phyloP scores from a whole-genome alignment of 371 early-diverging fungal species.

The Mortierella sp. region DNA sequence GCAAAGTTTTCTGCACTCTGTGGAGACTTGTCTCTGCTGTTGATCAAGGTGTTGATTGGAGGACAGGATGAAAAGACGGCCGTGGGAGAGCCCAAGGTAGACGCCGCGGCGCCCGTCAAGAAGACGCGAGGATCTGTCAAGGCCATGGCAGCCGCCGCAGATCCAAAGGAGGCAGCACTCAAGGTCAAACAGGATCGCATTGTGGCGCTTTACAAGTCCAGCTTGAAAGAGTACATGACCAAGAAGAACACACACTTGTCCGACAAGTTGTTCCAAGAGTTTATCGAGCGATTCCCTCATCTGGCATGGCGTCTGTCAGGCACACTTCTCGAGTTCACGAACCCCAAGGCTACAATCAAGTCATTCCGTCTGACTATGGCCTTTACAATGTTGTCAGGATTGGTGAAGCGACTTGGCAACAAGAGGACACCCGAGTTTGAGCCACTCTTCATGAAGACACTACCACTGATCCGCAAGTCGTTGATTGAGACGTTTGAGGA shows the following conservation, averaged over 20 bases:
- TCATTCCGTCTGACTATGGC: conserved; percentile 75
- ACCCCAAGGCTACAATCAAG: conserved; percentile 67
- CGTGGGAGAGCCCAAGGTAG: conserved; percentile 46
- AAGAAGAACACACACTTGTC: conserved; percentile 75
- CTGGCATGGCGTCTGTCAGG: conserved; percentile 70
- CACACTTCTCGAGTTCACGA: conserved; percentile 62
- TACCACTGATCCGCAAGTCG: conserved; percentile 51
- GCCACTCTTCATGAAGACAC: conserved; percentile 37
- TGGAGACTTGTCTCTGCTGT: conserved; percentile 60
- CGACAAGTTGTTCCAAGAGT: conserved; percentile 70
- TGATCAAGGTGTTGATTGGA: conserved; percentile 65
- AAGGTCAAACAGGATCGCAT: conserved; percentile 50
- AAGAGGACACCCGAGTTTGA: conserved; percentile 51
- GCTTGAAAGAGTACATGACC: conserved; percentile 73
- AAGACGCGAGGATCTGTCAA: conserved; percentile 49
- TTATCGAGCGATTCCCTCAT: conserved; percentile 71
- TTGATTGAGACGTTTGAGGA: conserved; percentile 49
- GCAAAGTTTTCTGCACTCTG: conserved; percentile 61
- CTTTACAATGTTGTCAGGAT: conserved; percentile 58
- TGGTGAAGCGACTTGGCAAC: conserved; percentile 61
- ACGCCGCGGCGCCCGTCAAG: conserved; percentile 34
- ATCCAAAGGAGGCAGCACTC: conserved; percentile 30
- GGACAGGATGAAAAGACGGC: conserved; percentile 60
- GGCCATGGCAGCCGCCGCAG: conserved; percentile 19
- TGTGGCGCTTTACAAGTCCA: conserved; percentile 59